Percentiles rank a stretch among this genome's conserved stretches.
These are phyloP conservation scores for Ceratocystis variospora DNA, from an alignment of 2,329 filamentous ascomycete genomes.

Conservation along the genomic window DNA sequence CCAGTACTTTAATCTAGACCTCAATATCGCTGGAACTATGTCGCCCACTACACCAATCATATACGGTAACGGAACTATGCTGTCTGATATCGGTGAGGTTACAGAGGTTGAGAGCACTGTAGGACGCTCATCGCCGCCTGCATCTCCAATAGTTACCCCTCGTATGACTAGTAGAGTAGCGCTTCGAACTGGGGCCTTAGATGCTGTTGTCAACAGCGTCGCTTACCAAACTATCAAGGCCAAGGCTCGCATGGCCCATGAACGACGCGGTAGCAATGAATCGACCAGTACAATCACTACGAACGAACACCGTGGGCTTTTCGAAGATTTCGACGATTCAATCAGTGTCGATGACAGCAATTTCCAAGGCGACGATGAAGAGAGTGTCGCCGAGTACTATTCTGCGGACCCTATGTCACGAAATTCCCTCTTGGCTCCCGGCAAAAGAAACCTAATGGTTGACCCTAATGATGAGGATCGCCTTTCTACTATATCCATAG, in stretches of 20 bases:
- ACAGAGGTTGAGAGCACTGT: constrained; percentile 40
- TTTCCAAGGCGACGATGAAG: constrained; percentile 54
- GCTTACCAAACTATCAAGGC: constrained; percentile 34
- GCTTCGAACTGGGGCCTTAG: constrained; percentile 4
- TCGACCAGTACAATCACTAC: constrained; percentile 48
- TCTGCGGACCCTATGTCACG: constrained; percentile 31
- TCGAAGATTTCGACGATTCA: constrained; percentile 48
- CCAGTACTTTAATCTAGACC: constrained; percentile 25
- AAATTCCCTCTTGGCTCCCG: constrained; percentile 23
- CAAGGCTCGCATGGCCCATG: constrained; percentile 26
- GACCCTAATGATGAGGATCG: constrained; percentile 38
- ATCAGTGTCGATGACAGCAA: constrained; percentile 50
- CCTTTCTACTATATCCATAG: constrained; percentile 61
- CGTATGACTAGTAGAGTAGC: constrained; percentile 23
- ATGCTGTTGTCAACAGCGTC: constrained; percentile 23
- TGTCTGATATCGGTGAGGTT: constrained; percentile 50
- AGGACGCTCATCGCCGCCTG: constrained; percentile 31
- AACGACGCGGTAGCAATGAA: constrained; percentile 43
- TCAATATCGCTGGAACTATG: constrained; percentile 29
- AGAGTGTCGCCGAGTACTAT: constrained; percentile 47
- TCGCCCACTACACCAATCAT: constrained; percentile 50
- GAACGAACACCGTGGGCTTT: constrained; percentile 34
- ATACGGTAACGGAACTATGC: constrained; percentile 55
- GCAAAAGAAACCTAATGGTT: constrained; percentile 21
- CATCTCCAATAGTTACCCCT: constrained; percentile 26